These are phyloP conservation scores for Chloranthus sessilifolius DNA, from an alignment of 164 flowering plant species.

Conservation along the genomic window DNA sequence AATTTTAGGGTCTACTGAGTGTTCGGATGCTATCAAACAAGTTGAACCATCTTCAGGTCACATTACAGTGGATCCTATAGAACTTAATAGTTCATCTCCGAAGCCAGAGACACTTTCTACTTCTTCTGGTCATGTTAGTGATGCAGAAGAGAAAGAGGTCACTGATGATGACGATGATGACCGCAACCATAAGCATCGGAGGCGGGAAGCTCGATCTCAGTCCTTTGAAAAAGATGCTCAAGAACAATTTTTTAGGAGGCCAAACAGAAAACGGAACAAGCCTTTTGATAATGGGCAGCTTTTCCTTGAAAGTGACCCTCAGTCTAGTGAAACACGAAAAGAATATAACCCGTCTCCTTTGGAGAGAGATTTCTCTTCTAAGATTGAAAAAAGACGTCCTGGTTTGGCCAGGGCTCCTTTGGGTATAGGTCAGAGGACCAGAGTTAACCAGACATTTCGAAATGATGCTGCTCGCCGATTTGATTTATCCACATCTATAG, in stretches of 20 bases:
- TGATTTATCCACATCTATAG: conserved; percentile 17
- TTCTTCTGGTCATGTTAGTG: conserved; percentile 46
- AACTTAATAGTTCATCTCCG: conserved; percentile 43
- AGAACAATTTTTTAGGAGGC: conserved; percentile 39
- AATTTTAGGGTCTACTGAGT: conserved; percentile 10
- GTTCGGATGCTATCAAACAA: conserved; percentile 15
- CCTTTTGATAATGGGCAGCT: conserved; percentile 63
- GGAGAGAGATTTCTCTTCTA: conserved; percentile 38
- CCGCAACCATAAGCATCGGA: conserved; percentile 93
- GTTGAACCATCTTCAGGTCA: conserved; percentile 16
- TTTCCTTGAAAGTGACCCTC: conserved; percentile 49
- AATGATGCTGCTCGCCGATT: conserved; percentile 40
- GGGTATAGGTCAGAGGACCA: conserved; percentile 49
- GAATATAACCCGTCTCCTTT: conserved; percentile 21
- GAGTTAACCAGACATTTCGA: conserved; percentile 39
- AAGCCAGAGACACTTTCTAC: conserved; percentile 47
- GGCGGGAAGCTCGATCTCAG: conserved; percentile 58
- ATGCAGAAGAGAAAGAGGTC: conserved; percentile 78
- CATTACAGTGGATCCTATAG: conserved; percentile 29
- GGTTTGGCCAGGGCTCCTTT: conserved; percentile 29
- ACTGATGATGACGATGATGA: conserved; percentile 94
- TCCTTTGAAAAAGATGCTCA: conserved; percentile 56
- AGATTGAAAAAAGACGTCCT: conserved; percentile 48
- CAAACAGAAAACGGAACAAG: conserved; percentile 53
- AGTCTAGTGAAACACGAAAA: conserved; percentile 40